Base-by-base conservation (phyloP, 495 filamentous ascomycete species). In the Aspergillus sclerotioniger region DNA sequence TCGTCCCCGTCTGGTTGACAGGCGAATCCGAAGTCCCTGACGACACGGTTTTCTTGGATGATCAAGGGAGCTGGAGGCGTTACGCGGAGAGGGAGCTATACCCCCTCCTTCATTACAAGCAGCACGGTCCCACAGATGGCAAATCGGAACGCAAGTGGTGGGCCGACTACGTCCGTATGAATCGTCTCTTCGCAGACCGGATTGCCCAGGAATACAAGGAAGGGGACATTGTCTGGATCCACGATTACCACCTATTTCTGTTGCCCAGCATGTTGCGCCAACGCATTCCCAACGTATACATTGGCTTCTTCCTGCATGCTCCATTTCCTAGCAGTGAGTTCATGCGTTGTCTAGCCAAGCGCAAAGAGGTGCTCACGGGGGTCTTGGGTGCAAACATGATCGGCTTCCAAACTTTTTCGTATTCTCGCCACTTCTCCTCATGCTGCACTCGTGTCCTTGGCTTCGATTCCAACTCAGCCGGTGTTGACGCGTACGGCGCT, bases 301-400 rank as follows among this genome's bases (percentile, higher is more conserved):
- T 96, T 63, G 88, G 92, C 37, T 94, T 95, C 74, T 97, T 89
- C 76, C 78, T 97, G 16, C 92, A 97, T 68, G 86, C 91, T 16
- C 92, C 92, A 1, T 96, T 96, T 71, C 92, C 92, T 31, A 95
- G 91, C 73, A 93, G 90, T 75, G 92, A 97, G 67, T 96, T 93
- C 69, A 83, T 95, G 57, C 83, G 90, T 8, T 95, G 92, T 67
- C 80, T 96, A 41, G 88, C 90, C 10, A 84, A 89, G 60, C 78
- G 92, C 55, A 96, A 95, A 70, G 90, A 95, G 65, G 80, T 97
- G 1, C 77, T 97, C 9, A 89, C 91, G 60, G 92, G 92, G 28
- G 85, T 96, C 51, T 79, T 97, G 20, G 90, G 91, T 12, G 84
- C 92, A 39, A 96, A 96, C 67, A 86, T 96, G 80, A 80, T 97